Conservation (phyloP, 345 rosid genomes). For the Euclidium syriacum region DNA sequence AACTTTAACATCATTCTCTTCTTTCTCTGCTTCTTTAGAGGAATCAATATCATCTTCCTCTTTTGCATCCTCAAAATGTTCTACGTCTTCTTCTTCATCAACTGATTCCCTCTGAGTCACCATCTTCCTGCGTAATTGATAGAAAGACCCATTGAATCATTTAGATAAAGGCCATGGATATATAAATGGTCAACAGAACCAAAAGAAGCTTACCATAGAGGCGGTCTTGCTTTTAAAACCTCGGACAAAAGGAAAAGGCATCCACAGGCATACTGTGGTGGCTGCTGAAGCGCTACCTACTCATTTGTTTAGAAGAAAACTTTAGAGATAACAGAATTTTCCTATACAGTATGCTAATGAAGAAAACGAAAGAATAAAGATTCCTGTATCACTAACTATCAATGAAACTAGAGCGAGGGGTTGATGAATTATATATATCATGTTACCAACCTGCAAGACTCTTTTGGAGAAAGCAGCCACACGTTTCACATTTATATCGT, state of each 20-base stretch:
- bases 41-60: conserved; percentile 56
- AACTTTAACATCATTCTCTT: conserved; percentile 23
- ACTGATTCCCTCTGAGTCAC: conserved; percentile 69
- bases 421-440: neutral
- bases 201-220: conserved; percentile 56
- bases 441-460: conserved; percentile 66
- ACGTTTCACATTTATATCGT: conserved; percentile 80
- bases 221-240: conserved; percentile 83
- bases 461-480: conserved; percentile 89
- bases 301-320: conserved; percentile 20
- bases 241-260: conserved; percentile 92
- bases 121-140: conserved; percentile 57
- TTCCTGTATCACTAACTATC: neutral
- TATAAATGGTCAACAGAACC: neutral
- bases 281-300: conserved; percentile 94
- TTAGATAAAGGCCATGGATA: neutral
- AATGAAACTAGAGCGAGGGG: conserved; percentile 9
- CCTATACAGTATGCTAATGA: neutral
- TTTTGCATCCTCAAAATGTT: conserved; percentile 83
- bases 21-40: conserved; percentile 29
- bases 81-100: conserved; percentile 91
- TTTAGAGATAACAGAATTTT: neutral
- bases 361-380: neutral
- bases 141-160: conserved; percentile 4
- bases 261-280: conserved; percentile 92